Conservation (phyloP, 495 filamentous ascomycete species). For the Podospora appendiculata region DNA sequence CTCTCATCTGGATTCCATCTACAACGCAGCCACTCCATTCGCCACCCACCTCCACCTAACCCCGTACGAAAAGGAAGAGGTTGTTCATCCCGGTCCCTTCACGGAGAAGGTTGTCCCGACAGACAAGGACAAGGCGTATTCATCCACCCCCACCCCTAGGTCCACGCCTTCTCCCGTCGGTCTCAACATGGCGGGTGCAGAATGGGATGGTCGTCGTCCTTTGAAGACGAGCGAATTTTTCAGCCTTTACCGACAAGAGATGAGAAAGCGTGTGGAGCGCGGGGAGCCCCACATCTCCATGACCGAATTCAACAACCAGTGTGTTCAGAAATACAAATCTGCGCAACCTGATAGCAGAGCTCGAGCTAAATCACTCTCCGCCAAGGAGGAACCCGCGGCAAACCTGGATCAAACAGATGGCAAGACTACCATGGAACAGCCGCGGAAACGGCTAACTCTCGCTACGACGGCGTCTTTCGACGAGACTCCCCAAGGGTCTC, state of each 20-base stretch:
- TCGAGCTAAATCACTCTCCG: not conserved
- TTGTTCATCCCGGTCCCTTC: constrained; percentile 17
- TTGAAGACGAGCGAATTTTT: constrained; percentile 14
- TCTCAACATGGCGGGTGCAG: not conserved
- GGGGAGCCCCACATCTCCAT: constrained; percentile 14
- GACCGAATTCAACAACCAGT: constrained; percentile 16
- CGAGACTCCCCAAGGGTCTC: constrained; percentile 5
- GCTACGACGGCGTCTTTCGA: not conserved
- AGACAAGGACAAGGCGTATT: constrained; percentile 1
- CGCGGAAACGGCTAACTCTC: constrained; percentile 1
- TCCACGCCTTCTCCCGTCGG: constrained; percentile 6
- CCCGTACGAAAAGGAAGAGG: constrained; percentile 17
- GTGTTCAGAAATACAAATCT: constrained; percentile 10
- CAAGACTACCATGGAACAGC: not conserved
- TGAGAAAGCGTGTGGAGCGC: constrained; percentile 3
- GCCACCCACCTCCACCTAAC: constrained; percentile 10
- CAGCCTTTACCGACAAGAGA: constrained; percentile 11
- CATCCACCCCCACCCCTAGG: constrained; percentile 11
- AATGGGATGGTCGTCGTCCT: constrained; percentile 14
- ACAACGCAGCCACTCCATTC: constrained; percentile 11
- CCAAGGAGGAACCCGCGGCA: not conserved
- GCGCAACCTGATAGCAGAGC: not conserved
- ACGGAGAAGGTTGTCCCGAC: constrained; percentile 13
- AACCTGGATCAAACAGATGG: not conserved
- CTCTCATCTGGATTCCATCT: constrained; percentile 11